Evolutionary conservation across 768 basidiomycete species (phyloP).

Genomic region (Lyophyllum atratum): DNA sequence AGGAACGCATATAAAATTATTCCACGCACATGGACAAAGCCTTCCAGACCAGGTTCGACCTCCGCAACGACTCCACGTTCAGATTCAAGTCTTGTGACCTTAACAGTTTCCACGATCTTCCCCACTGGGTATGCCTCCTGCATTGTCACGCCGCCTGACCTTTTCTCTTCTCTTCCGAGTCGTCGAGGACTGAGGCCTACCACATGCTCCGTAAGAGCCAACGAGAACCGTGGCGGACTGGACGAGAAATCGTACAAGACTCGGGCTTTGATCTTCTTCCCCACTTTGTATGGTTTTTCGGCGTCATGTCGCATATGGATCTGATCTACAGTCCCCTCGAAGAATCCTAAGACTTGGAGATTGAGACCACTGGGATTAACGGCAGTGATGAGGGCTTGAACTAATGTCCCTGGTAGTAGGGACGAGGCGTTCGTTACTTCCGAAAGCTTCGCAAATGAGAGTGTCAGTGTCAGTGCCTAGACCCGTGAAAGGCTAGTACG

Average conservation of each 20-base stretch:
- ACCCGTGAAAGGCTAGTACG: constrained; percentile 22
- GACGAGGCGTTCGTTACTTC: constrained; percentile 80
- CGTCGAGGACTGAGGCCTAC: constrained; percentile 50
- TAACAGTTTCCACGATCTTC: constrained; percentile 66
- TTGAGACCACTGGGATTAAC: constrained; percentile 75
- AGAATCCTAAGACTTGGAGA: constrained; percentile 89
- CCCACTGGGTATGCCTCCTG: constrained; percentile 74
- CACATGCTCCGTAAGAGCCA: constrained; percentile 76
- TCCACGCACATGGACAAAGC: constrained; percentile 82
- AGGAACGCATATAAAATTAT: neutral
- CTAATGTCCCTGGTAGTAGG: constrained; percentile 83
- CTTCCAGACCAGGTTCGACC: constrained; percentile 63
- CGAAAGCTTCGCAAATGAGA: constrained; percentile 49
- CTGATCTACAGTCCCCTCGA: constrained; percentile 85
- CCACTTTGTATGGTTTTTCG: constrained; percentile 54
- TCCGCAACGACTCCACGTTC: constrained; percentile 83
- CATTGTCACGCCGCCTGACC: constrained; percentile 30
- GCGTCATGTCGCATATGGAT: constrained; percentile 64
- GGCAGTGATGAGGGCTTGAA: constrained; percentile 80
- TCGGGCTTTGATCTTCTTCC: constrained; percentile 80
- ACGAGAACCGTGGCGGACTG: constrained; percentile 81
- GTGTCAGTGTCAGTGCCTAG: constrained; percentile 1
- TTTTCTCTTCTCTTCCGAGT: constrained; percentile 24
- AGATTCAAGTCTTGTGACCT: constrained; percentile 70
- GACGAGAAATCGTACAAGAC: constrained; percentile 79